phyloP scores from a whole-genome alignment of 2,329 filamentous ascomycete genomes.

The Colletotrichum tabaci region DNA sequence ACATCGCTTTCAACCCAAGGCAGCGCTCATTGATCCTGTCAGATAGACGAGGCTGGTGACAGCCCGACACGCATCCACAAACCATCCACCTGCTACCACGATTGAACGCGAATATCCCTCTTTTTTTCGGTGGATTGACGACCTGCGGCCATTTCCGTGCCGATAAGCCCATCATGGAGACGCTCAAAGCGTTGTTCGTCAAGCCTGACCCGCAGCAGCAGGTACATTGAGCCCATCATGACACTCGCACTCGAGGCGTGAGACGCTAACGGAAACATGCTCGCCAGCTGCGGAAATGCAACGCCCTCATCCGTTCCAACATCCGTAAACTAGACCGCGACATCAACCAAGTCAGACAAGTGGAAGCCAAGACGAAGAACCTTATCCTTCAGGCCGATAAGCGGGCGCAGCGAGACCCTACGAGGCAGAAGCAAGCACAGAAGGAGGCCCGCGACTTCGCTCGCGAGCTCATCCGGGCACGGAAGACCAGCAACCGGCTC shows the following conservation, averaged over 20 bases:
- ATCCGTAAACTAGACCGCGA: constrained; percentile 96
- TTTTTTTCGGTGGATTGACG: constrained; percentile 4
- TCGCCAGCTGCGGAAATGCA: constrained; percentile 91
- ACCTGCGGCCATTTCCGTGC: constrained; percentile 16
- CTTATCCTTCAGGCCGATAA: constrained; percentile 87
- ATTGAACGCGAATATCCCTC: not conserved
- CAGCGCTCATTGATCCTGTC: constrained; percentile 34
- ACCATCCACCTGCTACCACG: not conserved
- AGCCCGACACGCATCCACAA: constrained; percentile 28
- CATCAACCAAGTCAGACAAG: constrained; percentile 82
- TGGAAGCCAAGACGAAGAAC: constrained; percentile 87
- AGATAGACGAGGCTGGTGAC: constrained; percentile 36
- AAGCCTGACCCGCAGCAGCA: constrained; percentile 95
- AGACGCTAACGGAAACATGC: constrained; percentile 11
- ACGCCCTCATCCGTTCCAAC: constrained; percentile 89
- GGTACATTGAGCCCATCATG: constrained; percentile 65
- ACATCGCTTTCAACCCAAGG: constrained; percentile 37
- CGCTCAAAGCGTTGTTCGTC: constrained; percentile 87
- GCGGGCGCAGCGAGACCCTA: constrained; percentile 84
- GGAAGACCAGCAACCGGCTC: constrained; percentile 81
- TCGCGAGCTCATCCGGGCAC: constrained; percentile 85
- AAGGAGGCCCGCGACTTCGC: constrained; percentile 91
- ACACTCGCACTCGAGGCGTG: constrained; percentile 8
- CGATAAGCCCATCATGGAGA: constrained; percentile 77
- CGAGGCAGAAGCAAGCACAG: constrained; percentile 83